These are phyloP conservation scores for Emergomyces orientalis DNA, from an alignment of 2,329 filamentous ascomycete species.

Conservation along the genomic window DNA sequence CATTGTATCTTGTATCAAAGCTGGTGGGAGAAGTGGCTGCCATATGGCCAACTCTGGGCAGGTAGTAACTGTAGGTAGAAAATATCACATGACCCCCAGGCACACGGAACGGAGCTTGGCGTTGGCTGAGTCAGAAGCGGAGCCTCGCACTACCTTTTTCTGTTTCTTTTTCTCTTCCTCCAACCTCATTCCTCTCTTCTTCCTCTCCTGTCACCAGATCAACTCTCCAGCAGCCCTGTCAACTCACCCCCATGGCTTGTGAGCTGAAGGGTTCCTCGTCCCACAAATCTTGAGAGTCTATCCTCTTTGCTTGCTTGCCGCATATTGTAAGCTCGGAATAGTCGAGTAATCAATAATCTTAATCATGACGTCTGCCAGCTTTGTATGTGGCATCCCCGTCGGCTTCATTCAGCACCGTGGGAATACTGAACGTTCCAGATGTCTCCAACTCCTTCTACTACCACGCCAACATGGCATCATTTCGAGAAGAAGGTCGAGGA, in stretches of 20 bases:
- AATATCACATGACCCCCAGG: conserved; percentile 5
- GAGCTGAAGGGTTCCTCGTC: conserved; percentile 1
- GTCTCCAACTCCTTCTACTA: conserved; percentile 62
- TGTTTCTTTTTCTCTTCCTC: neutral
- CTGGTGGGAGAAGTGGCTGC: too few species aligned
- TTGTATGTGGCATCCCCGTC: conserved; percentile 32
- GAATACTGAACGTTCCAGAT: conserved; percentile 38
- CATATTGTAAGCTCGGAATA: neutral
- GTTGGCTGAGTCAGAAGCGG: conserved; percentile 10
- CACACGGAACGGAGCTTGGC: neutral
- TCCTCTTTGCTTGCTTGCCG: neutral
- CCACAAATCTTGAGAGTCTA: neutral
- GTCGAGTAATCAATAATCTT: neutral
- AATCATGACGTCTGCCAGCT: conserved; percentile 34
- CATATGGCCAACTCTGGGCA: too few species aligned
- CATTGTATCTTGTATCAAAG: too few species aligned
- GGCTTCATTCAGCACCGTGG: conserved; percentile 15
- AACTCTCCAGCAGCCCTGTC: conserved; percentile 4
- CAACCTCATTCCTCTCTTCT: neutral
- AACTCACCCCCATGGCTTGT: conserved; percentile 7
- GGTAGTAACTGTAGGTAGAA: too few species aligned
- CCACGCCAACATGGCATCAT: conserved; percentile 59
- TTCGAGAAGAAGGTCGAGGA: conserved; percentile 79
- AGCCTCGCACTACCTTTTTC: conserved; percentile 3
- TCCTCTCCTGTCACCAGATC: conserved; percentile 3